Conservation (phyloP, 2,329 filamentous ascomycete species). For the Nakataea oryzae region DNA sequence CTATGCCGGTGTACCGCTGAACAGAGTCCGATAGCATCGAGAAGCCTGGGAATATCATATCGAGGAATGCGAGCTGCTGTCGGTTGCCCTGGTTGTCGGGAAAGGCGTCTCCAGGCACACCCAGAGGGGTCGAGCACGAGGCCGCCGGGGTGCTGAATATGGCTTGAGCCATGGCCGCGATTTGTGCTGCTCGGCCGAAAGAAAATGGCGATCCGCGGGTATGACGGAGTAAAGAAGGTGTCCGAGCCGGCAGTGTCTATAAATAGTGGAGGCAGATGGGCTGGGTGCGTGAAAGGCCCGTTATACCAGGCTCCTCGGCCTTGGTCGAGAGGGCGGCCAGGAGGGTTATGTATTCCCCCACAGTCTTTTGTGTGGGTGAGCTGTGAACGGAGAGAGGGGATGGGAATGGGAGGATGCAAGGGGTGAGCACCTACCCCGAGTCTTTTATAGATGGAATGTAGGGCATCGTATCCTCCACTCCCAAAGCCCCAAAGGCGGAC, state of each 20-base stretch:
- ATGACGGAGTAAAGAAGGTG: too few relatives aligned
- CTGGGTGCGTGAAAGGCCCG: too few relatives aligned
- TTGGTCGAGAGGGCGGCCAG: too few relatives aligned
- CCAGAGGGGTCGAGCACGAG: not conserved
- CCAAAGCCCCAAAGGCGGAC: not conserved
- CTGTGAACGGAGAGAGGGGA: not conserved
- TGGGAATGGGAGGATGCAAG: not conserved
- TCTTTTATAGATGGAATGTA: not conserved
- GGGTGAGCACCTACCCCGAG: not conserved
- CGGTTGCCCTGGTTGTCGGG: not conserved
- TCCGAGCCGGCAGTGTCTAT: too few relatives aligned
- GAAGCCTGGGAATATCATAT: conserved; percentile 57
- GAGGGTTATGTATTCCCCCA: too few relatives aligned
- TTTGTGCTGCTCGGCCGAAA: not conserved
- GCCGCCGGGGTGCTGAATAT: not conserved
- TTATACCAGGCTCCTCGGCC: too few relatives aligned
- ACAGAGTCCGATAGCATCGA: conserved; percentile 43
- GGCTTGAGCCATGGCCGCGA: not conserved
- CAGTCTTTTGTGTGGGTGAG: not conserved
- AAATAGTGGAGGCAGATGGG: not conserved
- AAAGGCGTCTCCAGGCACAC: not conserved
- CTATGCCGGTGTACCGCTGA: conserved; percentile 47
- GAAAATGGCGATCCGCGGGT: not conserved
- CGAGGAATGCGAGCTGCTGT: conserved; percentile 33
- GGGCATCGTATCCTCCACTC: not conserved